Evolutionary conservation across 805 yeast species (phyloP).

Genomic region (Blastobotrys attinorum): DNA sequence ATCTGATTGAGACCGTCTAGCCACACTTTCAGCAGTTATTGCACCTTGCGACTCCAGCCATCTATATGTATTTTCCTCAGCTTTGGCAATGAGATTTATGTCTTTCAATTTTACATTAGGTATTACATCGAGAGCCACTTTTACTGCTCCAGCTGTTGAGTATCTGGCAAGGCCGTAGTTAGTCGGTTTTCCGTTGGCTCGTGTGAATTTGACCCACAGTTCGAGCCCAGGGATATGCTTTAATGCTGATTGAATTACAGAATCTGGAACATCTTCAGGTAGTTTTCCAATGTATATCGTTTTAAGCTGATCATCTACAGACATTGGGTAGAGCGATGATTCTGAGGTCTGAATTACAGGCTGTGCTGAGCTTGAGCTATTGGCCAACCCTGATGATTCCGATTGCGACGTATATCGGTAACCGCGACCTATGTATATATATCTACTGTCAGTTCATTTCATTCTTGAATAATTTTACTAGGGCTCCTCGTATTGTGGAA

Average conservation of each 20-base stretch:
- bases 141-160: slow-evolving; percentile 10
- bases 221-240: slow-evolving; percentile 15
- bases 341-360: neutral
- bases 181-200: slow-evolving; percentile 9
- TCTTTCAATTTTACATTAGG: slow-evolving; percentile 8
- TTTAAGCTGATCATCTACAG: slow-evolving; percentile 13
- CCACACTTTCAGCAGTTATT: neutral
- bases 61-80: slow-evolving; percentile 8
- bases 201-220: slow-evolving; percentile 10
- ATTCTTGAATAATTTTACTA: no score
- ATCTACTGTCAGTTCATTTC: neutral
- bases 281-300: slow-evolving; percentile 15
- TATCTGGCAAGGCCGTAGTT: slow-evolving; percentile 18
- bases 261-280: slow-evolving; percentile 14
- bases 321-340: slow-evolving; percentile 8
- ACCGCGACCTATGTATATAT: neutral
- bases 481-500: no score
- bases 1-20: slow-evolving; percentile 1
- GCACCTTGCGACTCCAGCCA: slow-evolving; percentile 6
- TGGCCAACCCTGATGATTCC: neutral
- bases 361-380: neutral
- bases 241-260: slow-evolving; percentile 7
- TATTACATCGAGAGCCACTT: slow-evolving; percentile 14
- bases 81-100: slow-evolving; percentile 4
- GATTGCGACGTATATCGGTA: neutral